These are phyloP conservation scores for Esteya vermicola DNA, from an alignment of 2,329 filamentous ascomycete genomes.

Conservation along the genomic window DNA sequence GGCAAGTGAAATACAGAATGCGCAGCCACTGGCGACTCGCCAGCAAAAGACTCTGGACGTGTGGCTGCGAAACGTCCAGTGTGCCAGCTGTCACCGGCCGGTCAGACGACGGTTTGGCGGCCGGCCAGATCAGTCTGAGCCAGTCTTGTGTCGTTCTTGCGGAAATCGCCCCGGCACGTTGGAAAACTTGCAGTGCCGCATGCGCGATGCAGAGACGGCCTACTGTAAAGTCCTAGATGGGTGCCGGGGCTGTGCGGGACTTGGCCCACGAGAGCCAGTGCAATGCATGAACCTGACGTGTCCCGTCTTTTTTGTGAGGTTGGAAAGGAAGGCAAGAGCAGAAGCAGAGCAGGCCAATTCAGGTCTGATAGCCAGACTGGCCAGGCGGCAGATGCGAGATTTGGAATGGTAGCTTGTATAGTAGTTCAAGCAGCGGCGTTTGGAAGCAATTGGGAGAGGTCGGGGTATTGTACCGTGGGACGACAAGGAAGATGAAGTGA, in stretches of 20 bases:
- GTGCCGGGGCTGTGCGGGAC: slow-evolving; percentile 66
- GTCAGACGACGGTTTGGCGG: slow-evolving; percentile 9
- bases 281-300: slow-evolving; percentile 84
- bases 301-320: slow-evolving; percentile 73
- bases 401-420: slow-evolving; percentile 17
- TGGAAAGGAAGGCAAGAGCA: slow-evolving; percentile 39
- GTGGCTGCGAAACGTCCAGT: slow-evolving; percentile 75
- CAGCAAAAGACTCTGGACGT: slow-evolving; percentile 68
- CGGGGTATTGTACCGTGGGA: too few relatives aligned
- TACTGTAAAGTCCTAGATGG: slow-evolving; percentile 51
- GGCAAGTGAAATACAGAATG: too few relatives aligned
- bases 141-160: slow-evolving; percentile 45
- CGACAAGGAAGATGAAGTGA: too few relatives aligned
- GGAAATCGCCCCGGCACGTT: slow-evolving; percentile 45
- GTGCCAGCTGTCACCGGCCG: slow-evolving; percentile 58
- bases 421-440: too few relatives aligned
- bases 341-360: slow-evolving; percentile 26
- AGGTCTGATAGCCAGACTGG: slow-evolving; percentile 20
- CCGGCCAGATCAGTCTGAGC: slow-evolving; percentile 14
- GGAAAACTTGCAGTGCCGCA: slow-evolving; percentile 44
- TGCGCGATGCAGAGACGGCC: slow-evolving; percentile 49
- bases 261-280: slow-evolving; percentile 64
- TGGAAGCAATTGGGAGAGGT: too few relatives aligned
- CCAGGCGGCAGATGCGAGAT: slow-evolving; percentile 15
- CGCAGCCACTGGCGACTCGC: too few relatives aligned